Conservation (phyloP, 1,139 yeast genomes). For the Yamadazyma oceani region DNA sequence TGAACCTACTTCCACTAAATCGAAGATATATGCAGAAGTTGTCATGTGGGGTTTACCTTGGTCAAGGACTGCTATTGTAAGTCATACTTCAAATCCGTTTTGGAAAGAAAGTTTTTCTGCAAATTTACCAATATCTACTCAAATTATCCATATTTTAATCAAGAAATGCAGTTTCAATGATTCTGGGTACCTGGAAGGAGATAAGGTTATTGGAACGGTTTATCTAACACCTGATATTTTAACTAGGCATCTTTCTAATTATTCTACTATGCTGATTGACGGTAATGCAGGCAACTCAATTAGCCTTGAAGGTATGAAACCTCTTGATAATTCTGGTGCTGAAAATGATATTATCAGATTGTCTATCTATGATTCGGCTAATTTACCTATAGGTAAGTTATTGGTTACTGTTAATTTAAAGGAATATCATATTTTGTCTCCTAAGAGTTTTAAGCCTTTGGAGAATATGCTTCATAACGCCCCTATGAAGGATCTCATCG, state of each 20-base stretch:
- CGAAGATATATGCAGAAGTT: constrained; percentile 60
- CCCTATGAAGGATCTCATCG: constrained; percentile 50
- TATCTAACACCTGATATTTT: constrained; percentile 57
- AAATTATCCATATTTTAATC: constrained; percentile 51
- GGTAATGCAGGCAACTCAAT: constrained; percentile 26
- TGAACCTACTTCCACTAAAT: constrained; percentile 12
- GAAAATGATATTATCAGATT: constrained; percentile 41
- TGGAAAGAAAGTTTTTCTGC: constrained; percentile 71
- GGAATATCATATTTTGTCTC: constrained; percentile 62
- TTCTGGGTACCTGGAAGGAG: constrained; percentile 25
- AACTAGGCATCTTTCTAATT: constrained; percentile 32
- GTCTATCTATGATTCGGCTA: constrained; percentile 41
- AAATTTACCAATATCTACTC: constrained; percentile 56
- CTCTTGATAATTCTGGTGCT: constrained; percentile 11
- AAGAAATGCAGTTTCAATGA: constrained; percentile 33
- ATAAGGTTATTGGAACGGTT: constrained; percentile 53
- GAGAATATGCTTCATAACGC: constrained; percentile 58
- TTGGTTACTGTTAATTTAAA: constrained; percentile 53
- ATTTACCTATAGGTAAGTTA: constrained; percentile 57
- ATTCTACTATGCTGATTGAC: constrained; percentile 41
- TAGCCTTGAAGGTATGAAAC: constrained; percentile 21
- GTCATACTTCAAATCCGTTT: constrained; percentile 53
- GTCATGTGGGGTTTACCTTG: constrained; percentile 67
- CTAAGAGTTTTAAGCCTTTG: constrained; percentile 55
- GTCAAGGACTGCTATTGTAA: constrained; percentile 66